A percentile compares a stretch with the other conserved stretches of the same genome.
Conservation (phyloP, 2,329 filamentous ascomycete species). For the Dothideomycetidae sp. region DNA sequence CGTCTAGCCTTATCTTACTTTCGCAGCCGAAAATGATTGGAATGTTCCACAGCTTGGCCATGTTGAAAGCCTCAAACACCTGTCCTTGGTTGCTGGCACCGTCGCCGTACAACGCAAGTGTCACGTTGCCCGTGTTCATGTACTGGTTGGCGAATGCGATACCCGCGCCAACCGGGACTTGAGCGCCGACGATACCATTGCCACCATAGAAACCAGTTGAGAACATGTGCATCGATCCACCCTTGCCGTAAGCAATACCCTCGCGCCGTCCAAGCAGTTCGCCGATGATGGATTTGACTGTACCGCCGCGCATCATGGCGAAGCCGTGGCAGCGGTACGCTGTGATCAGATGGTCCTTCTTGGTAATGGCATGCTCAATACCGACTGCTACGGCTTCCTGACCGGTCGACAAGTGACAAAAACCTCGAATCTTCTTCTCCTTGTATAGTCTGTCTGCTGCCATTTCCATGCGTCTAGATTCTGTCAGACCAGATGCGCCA, state of each 20-base stretch:
- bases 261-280: slow-evolving; percentile 89
- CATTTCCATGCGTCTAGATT: slow-evolving; percentile 91
- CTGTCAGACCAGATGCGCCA: slow-evolving; percentile 1
- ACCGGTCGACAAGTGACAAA: slow-evolving; percentile 96
- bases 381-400: slow-evolving; percentile 96
- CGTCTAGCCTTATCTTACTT: slow-evolving; percentile 60
- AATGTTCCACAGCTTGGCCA: slow-evolving; percentile 98
- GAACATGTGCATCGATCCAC: slow-evolving; percentile 99
- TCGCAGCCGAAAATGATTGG: slow-evolving; percentile 95
- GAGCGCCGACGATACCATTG: slow-evolving; percentile 97
- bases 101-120: slow-evolving; percentile 87
- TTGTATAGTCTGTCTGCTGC: slow-evolving; percentile 98
- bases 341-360: slow-evolving; percentile 88
- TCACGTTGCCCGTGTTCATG: slow-evolving; percentile 69
- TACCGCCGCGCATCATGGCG: slow-evolving; percentile 86
- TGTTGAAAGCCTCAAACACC: slow-evolving; percentile 99
- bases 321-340: slow-evolving; percentile 99
- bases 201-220: slow-evolving; percentile 93
- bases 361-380: slow-evolving; percentile 90
- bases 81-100: slow-evolving; percentile 98
- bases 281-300: slow-evolving; percentile 84
- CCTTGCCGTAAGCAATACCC: slow-evolving; percentile 97
- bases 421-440: slow-evolving; percentile 99
- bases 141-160: slow-evolving; percentile 97
- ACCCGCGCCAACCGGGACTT: slow-evolving; percentile 93